These are phyloP conservation scores for Chamaecrista fasciculata DNA, from an alignment of 306 rosid species.

Conservation along the genomic window DNA sequence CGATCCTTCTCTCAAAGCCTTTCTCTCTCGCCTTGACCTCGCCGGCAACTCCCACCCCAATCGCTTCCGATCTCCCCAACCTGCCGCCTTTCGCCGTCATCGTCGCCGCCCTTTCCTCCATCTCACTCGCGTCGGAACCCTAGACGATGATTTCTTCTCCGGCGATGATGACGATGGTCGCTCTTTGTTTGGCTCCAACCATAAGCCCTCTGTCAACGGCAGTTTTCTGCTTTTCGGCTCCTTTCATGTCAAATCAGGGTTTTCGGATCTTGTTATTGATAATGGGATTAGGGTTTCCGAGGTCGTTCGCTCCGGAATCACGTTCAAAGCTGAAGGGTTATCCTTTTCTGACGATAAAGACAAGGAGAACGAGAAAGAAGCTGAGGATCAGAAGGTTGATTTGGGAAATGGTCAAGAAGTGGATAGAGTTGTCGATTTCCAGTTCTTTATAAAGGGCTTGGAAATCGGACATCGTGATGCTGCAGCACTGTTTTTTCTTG, in stretches of 20 bases:
- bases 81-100: slow-evolving; percentile 38
- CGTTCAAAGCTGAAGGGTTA: slow-evolving; percentile 42
- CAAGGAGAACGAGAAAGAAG: slow-evolving; percentile 28
- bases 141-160: slow-evolving; percentile 87
- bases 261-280: slow-evolving; percentile 63
- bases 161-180: slow-evolving; percentile 80
- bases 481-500: slow-evolving; percentile 61
- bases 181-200: slow-evolving; percentile 50
- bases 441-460: slow-evolving; percentile 60
- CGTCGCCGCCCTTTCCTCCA: slow-evolving; percentile 73
- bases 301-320: slow-evolving; percentile 62
- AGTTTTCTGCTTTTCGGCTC: slow-evolving; percentile 46
- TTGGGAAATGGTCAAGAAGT: slow-evolving; percentile 41
- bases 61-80: slow-evolving; percentile 7
- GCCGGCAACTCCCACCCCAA: slow-evolving; percentile 36
- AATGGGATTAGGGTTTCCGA: slow-evolving; percentile 76
- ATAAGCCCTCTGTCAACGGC: slow-evolving; percentile 43
- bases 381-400: slow-evolving; percentile 29
- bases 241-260: slow-evolving; percentile 45
- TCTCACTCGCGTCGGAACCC: slow-evolving; percentile 87
- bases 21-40: slow-evolving; percentile 82
- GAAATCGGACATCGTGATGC: slow-evolving; percentile 81
- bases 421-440: slow-evolving; percentile 57
- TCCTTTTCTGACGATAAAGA: slow-evolving; percentile 27
- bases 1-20: slow-evolving; percentile 74